Evolutionary conservation across 148 eudicot genomes (phyloP).

Genomic region (Cornus suecica): DNA sequence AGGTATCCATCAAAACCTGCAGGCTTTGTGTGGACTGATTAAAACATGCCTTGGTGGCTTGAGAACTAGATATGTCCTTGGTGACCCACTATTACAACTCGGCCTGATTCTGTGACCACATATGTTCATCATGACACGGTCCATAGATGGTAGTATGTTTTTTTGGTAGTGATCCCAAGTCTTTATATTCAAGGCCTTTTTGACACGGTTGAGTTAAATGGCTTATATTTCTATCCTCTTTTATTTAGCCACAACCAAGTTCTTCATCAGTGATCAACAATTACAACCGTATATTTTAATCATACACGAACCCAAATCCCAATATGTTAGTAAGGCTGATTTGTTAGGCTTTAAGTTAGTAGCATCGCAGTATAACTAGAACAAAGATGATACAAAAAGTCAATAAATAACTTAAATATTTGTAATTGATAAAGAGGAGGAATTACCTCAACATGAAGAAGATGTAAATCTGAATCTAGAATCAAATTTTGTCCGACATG

Average conservation of each 20-base stretch:
- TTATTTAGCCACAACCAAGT: not conserved
- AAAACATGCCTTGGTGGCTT: too few species aligned
- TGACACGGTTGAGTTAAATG: too few species aligned
- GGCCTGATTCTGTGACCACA: too few species aligned
- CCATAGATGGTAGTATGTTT: too few species aligned
- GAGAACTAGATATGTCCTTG: too few species aligned
- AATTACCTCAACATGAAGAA: constrained; percentile 60
- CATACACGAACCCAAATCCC: not conserved
- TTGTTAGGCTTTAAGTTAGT: not conserved
- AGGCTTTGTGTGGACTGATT: too few species aligned
- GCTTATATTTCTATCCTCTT: not conserved
- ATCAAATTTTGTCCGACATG: constrained; percentile 62
- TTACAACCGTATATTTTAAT: not conserved
- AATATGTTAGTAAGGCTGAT: not conserved
- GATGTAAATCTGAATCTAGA: constrained; percentile 67
- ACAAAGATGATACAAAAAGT: not conserved
- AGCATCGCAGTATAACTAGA: not conserved
- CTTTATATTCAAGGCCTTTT: too few species aligned
- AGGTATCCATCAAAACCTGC: too few species aligned
- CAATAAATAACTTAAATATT: not conserved
- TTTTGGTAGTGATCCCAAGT: too few species aligned
- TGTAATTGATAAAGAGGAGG: not conserved
- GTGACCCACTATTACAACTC: too few species aligned
- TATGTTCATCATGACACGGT: too few species aligned
- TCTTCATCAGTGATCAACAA: not conserved